Evolutionary conservation across 352 stramenopile species (phyloP).

Genomic region (Thraustochytrium striatum): DNA sequence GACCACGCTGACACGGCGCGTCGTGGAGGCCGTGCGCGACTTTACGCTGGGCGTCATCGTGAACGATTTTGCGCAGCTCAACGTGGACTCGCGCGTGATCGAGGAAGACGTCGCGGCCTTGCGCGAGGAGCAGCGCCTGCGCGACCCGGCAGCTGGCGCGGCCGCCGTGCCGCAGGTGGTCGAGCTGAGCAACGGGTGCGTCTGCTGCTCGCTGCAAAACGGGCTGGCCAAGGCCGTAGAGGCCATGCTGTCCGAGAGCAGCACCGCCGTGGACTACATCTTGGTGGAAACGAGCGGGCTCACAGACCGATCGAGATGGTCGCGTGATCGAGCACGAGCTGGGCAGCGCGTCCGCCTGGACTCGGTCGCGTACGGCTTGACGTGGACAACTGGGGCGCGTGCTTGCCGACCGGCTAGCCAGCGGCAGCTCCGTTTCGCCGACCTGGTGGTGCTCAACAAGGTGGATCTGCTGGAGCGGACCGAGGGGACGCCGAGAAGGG

Average conservation of each 20-base stretch:
- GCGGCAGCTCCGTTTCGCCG: conserved; percentile 1
- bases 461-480: background rate
- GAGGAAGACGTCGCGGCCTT: background rate
- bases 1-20: background rate
- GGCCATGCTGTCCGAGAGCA: background rate
- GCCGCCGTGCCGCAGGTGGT: background rate
- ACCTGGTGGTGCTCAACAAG: conserved; percentile 32
- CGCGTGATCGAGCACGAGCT: conserved; percentile 37
- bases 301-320: conserved; percentile 30
- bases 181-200: conserved; percentile 40
- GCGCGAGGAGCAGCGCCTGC: background rate
- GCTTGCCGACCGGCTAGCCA: background rate
- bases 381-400: background rate
- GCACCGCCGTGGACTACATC: background rate
- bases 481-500: background rate
- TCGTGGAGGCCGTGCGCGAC: conserved; percentile 29
- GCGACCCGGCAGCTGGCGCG: background rate
- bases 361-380: conserved; percentile 1
- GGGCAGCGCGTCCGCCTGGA: conserved; percentile 9
- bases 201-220: conserved; percentile 31
- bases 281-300: conserved; percentile 33
- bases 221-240: conserved; percentile 14
- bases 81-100: background rate
- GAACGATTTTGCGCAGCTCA: conserved; percentile 33
- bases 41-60: conserved; percentile 34